Evolutionary conservation across 805 yeast genomes (phyloP), one percentile per base, ranked within the genome.

Genomic region (Kluyveromyces siamensis): DNA sequence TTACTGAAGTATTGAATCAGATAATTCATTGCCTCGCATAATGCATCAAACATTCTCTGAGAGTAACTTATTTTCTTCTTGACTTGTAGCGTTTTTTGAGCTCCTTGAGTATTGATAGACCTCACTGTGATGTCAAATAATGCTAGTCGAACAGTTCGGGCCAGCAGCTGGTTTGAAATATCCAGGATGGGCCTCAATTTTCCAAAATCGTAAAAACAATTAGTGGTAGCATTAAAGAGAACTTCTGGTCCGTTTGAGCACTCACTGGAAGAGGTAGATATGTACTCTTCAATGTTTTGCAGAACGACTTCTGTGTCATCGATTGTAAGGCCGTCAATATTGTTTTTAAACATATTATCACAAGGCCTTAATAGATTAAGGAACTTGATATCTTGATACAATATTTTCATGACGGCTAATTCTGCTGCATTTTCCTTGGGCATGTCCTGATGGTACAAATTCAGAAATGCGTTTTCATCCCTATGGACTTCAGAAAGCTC

Each of bases 341-440:
- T 35, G 39, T 36, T 27, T 33, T 36, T 43, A 14, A 35, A 14
- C 13, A 43, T 21, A 6, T 35, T 43, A 27, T 43, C 45, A 18
- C 19, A 43, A 9, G 45, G 45, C 10, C 18, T 11, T 18, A 43
- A 36, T 8, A 35, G 3, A 17, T 37, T 8, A 19, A 43, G 35
- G 18, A 36, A 35, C 16, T 30, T 37, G 8, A 43, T 14, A 27
- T 43, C 27, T 17, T 11, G 10, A 38, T 16, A 43, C 9, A 43
- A 11, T 18, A 33, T 13, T 11, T 27, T 27, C 6, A 43, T 30
- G 2, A 43, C 14, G 13, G n/a, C 45, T 7, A 43, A n/a, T 33
- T 43, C 45, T 16, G 45, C 45, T 17, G 35, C 39, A 35, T 44
- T 44, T 37, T 44, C 41, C 21, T 44, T 37, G 13, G 21, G 7